These are phyloP conservation scores for Pharus latifolius DNA, from an alignment of 176 grass and related monocot genomes.

Conservation along the genomic window DNA sequence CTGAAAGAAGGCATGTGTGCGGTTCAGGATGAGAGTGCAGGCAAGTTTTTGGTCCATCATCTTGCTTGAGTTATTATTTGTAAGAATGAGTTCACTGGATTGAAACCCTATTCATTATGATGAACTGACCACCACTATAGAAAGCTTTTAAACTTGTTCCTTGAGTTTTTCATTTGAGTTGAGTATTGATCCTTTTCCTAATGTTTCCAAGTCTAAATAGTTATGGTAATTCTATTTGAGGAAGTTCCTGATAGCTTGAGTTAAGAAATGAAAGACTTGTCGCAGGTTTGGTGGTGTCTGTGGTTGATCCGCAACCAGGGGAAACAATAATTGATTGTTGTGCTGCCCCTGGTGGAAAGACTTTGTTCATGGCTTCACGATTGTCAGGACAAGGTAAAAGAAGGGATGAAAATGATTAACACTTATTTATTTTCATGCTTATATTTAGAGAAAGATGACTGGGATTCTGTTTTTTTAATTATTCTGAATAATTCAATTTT, in stretches of 20 bases:
- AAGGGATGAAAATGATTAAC: background rate
- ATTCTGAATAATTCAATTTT: background rate
- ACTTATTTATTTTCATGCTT: no score
- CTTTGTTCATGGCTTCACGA: slow-evolving; percentile 81
- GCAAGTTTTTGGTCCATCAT: slow-evolving; percentile 28
- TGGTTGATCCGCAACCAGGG: slow-evolving; percentile 77
- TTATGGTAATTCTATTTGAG: background rate
- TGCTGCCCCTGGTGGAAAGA: slow-evolving; percentile 91
- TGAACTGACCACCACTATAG: background rate
- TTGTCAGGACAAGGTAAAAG: slow-evolving; percentile 61
- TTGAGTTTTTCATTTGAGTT: slow-evolving; percentile 2
- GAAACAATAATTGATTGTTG: slow-evolving; percentile 91
- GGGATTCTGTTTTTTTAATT: background rate
- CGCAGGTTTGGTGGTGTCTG: slow-evolving; percentile 80
- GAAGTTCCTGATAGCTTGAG: background rate
- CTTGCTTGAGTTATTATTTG: background rate
- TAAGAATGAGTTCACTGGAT: background rate
- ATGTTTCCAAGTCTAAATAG: background rate
- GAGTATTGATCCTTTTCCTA: background rate
- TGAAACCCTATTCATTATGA: background rate
- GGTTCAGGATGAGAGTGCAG: slow-evolving; percentile 97
- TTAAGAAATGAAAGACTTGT: slow-evolving; percentile 20
- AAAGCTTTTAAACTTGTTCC: background rate
- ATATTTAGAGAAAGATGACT: background rate
- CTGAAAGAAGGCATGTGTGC: slow-evolving; percentile 83